phyloP scores from a whole-genome alignment of 2,329 filamentous ascomycete species.

The Fusarium graminum region DNA sequence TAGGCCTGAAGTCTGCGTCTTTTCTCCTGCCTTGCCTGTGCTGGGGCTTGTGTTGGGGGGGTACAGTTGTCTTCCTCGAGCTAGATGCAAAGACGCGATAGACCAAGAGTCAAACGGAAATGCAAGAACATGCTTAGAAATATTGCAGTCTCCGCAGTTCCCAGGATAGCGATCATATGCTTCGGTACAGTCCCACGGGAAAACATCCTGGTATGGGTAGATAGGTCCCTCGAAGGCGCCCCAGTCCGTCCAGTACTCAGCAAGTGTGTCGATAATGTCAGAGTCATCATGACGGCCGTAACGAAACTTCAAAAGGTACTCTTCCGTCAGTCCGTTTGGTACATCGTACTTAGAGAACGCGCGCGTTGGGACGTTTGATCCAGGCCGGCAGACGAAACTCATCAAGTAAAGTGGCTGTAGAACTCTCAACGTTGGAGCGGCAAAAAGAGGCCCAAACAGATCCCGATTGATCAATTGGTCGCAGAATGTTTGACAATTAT shows the following conservation, averaged over 20 bases:
- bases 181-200: slow-evolving; percentile 62
- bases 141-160: slow-evolving; percentile 55
- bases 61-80: slow-evolving; percentile 52
- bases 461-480: slow-evolving; percentile 51
- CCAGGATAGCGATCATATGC: slow-evolving; percentile 54
- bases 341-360: slow-evolving; percentile 52
- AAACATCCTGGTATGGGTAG: slow-evolving; percentile 57
- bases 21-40: background rate
- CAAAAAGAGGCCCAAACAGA: slow-evolving; percentile 50
- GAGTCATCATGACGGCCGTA: slow-evolving; percentile 56
- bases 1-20: slow-evolving; percentile 5
- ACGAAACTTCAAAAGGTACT: slow-evolving; percentile 56
- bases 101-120: slow-evolving; percentile 61
- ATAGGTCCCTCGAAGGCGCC: slow-evolving; percentile 53
- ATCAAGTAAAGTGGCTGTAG: slow-evolving; percentile 53
- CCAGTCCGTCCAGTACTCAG: slow-evolving; percentile 62
- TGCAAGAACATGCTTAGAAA: slow-evolving; percentile 59
- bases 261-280: slow-evolving; percentile 57
- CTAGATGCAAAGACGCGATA: slow-evolving; percentile 54
- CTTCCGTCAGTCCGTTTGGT: slow-evolving; percentile 56
- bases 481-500: slow-evolving; percentile 56
- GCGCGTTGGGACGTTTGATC: slow-evolving; percentile 38
- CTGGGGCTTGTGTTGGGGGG: slow-evolving; percentile 11
- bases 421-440: background rate
- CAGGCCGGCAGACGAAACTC: slow-evolving; percentile 55